Conservation (phyloP, 805 yeast species). For the Ogataea salicorniae region DNA sequence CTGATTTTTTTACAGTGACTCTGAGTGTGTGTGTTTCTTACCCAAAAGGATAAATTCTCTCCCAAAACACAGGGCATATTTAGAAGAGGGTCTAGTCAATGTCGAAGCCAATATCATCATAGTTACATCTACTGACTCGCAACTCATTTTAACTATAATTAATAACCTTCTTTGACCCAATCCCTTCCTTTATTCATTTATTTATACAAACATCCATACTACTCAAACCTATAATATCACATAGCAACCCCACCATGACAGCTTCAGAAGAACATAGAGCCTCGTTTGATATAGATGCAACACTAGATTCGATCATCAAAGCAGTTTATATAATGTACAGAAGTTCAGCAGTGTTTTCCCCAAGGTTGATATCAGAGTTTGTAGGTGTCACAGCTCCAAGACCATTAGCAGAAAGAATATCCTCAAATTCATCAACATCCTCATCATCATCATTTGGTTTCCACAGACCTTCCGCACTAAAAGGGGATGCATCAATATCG, state of each 20-base stretch:
- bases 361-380: constrained; percentile 10
- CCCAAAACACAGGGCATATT: too few species aligned
- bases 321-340: constrained; percentile 17
- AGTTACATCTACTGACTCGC: too few species aligned
- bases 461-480: constrained; percentile 2
- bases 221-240: background rate
- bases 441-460: background rate
- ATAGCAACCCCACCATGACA: background rate
- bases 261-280: background rate
- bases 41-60: too few species aligned
- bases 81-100: too few species aligned
- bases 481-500: constrained; percentile 2
- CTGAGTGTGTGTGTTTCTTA: too few species aligned
- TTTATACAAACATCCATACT: too few species aligned
- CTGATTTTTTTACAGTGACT: too few species aligned
- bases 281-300: background rate
- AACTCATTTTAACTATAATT: too few species aligned
- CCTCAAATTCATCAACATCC: constrained; percentile 5
- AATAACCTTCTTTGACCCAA: too few species aligned
- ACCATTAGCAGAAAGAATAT: constrained; percentile 4
- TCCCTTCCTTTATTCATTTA: too few species aligned
- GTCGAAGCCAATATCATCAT: too few species aligned
- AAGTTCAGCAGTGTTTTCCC: constrained; percentile 10
- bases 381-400: constrained; percentile 6
- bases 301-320: constrained; percentile 15